A percentile compares a stretch with the other conserved stretches of the same genome.
Evolutionary conservation across 441 rosid species (phyloP).

Genomic region (Pelargonium myrrhifolium): DNA sequence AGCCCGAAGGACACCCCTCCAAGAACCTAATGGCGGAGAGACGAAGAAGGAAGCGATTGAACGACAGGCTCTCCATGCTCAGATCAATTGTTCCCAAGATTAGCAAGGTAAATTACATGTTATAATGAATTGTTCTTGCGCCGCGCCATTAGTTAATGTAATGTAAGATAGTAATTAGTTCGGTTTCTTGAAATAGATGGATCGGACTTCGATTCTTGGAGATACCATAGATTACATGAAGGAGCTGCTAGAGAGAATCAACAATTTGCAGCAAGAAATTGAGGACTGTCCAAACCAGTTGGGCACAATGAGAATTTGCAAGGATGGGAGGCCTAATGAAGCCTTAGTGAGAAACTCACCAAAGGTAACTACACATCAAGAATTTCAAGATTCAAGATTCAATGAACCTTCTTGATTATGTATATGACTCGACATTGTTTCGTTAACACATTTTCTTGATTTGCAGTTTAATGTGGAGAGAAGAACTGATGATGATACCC

Average conservation of each 20-base stretch:
- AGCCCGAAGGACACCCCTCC: slow-evolving; percentile 16
- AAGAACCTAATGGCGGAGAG: slow-evolving; percentile 26
- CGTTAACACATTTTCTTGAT: not conserved
- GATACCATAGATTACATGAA: slow-evolving; percentile 26
- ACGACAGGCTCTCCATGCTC: slow-evolving; percentile 22
- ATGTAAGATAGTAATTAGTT: not conserved
- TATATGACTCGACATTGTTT: not conserved
- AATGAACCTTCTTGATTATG: not conserved
- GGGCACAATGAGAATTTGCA: not conserved
- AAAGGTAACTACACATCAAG: slow-evolving; percentile 12
- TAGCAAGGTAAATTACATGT: slow-evolving; percentile 15
- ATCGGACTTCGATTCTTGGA: slow-evolving; percentile 25
- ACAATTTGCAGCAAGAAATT: slow-evolving; percentile 12
- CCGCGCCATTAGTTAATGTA: no score
- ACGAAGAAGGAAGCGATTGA: slow-evolving; percentile 21
- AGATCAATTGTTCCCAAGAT: slow-evolving; percentile 25
- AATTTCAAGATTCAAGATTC: not conserved
- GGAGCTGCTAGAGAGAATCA: slow-evolving; percentile 18
- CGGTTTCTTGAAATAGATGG: slow-evolving; percentile 15
- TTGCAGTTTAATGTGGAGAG: slow-evolving; percentile 24
- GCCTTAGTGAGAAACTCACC: slow-evolving; percentile 19
- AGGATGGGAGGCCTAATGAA: slow-evolving; percentile 14
- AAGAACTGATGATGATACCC: slow-evolving; percentile 13
- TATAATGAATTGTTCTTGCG: no score
- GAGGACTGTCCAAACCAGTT: not conserved